Percentiles rank a stretch among this genome's conserved stretches.
Conservation (phyloP, 2,329 filamentous ascomycete genomes). For the Paracorniculantispora psalliotae region DNA sequence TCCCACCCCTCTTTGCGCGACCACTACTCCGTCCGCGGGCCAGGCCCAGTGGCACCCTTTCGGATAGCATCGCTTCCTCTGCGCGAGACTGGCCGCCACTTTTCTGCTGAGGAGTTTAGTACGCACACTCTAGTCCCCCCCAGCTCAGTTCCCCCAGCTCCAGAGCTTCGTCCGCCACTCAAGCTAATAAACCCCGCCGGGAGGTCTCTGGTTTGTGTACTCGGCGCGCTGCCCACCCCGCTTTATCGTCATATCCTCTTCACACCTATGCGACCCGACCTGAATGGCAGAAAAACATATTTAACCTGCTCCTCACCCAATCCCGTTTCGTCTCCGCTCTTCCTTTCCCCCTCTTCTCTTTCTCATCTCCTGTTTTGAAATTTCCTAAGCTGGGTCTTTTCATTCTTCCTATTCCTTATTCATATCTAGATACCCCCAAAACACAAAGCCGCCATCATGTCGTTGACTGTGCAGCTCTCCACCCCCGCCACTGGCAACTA, state of each 20-base stretch:
- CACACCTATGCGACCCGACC: background rate
- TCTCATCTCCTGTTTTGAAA: background rate
- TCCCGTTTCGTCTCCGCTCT: background rate
- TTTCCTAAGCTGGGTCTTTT: background rate
- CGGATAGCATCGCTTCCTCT: conserved; percentile 6
- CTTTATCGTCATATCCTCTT: conserved; percentile 7
- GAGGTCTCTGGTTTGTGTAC: background rate
- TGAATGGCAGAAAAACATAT: background rate
- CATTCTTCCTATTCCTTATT: conserved; percentile 5
- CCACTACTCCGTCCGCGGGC: background rate
- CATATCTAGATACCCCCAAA: conserved; percentile 21
- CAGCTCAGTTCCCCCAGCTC: background rate
- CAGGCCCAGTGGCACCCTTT: background rate
- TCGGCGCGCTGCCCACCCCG: conserved; percentile 6
- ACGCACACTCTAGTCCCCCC: background rate
- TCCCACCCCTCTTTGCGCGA: too few species aligned
- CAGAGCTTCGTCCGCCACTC: background rate
- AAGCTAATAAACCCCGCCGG: background rate
- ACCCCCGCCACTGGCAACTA: conserved; percentile 60
- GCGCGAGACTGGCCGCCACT: too few species aligned
- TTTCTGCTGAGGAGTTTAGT: too few species aligned
- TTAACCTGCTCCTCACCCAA: conserved; percentile 7
- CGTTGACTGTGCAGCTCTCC: conserved; percentile 57
- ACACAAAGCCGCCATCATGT: conserved; percentile 32
- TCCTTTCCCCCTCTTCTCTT: background rate